phyloP scores from a whole-genome alignment of 306 rosid genomes.

The Cucumis hystrix region DNA sequence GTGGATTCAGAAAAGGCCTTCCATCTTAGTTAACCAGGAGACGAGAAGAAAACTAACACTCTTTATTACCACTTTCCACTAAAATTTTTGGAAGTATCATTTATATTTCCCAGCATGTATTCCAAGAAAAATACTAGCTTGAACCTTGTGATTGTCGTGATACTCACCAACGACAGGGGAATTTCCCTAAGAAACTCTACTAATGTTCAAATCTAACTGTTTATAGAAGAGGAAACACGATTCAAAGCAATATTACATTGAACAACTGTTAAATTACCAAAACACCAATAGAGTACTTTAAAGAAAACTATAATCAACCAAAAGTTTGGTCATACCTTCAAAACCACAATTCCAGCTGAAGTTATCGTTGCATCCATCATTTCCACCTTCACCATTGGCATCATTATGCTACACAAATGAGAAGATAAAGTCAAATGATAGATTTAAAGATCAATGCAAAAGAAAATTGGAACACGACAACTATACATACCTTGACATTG shows the following conservation, averaged over 20 bases:
- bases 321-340: constrained; percentile 47
- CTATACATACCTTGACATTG: constrained; percentile 63
- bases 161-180: not conserved
- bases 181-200: not conserved
- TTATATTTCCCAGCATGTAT: not conserved
- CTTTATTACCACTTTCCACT: not conserved
- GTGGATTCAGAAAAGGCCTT: not conserved
- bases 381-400: constrained; percentile 94
- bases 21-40: no score
- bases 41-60: not conserved
- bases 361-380: constrained; percentile 78
- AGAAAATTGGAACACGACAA: not conserved
- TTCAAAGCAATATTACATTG: not conserved
- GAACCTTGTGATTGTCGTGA: not conserved
- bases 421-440: constrained; percentile 12
- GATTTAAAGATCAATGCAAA: not conserved
- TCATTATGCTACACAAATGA: constrained; percentile 74
- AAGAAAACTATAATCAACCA: not conserved
- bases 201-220: not conserved
- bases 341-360: constrained; percentile 95
- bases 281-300: not conserved
- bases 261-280: not conserved
- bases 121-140: not conserved
- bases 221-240: not conserved
- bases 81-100: not conserved